phyloP scores from a whole-genome alignment of 2,329 filamentous ascomycete species.

The Pestalotiopsis sp. region DNA sequence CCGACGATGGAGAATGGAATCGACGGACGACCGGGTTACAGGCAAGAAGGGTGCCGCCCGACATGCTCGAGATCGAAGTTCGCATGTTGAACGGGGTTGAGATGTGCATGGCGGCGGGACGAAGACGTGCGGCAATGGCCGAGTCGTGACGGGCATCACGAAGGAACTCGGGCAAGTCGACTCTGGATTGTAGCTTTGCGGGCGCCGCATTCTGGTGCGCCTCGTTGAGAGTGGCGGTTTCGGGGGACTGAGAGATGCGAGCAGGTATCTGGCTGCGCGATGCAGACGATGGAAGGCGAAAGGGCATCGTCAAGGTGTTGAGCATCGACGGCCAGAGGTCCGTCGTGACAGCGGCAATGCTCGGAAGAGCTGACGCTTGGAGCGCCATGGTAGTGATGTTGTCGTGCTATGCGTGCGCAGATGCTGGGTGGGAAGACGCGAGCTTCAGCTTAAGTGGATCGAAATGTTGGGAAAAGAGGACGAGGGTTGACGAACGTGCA shows the following conservation, averaged over 20 bases:
- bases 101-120: constrained; percentile 21
- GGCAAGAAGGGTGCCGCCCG: constrained; percentile 31
- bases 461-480: constrained; percentile 13
- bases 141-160: constrained; percentile 27
- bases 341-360: constrained; percentile 44
- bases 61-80: constrained; percentile 33
- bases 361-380: constrained; percentile 34
- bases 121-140: constrained; percentile 18
- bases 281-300: constrained; percentile 26
- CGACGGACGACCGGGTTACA: constrained; percentile 31
- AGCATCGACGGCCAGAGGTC: constrained; percentile 51
- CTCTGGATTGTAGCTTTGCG: constrained; percentile 15
- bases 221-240: neutral
- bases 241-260: constrained; percentile 12
- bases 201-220: neutral
- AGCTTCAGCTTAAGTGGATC: constrained; percentile 12
- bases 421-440: constrained; percentile 11
- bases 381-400: constrained; percentile 30
- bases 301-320: constrained; percentile 41
- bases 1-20: constrained; percentile 23
- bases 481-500: neutral
- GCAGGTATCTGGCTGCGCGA: constrained; percentile 9
- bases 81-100: constrained; percentile 33
- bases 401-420: constrained; percentile 17
- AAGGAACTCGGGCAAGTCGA: constrained; percentile 38